Base-by-base conservation (phyloP, 179 eudicot genomes). In the Beta macrorhiza region DNA sequence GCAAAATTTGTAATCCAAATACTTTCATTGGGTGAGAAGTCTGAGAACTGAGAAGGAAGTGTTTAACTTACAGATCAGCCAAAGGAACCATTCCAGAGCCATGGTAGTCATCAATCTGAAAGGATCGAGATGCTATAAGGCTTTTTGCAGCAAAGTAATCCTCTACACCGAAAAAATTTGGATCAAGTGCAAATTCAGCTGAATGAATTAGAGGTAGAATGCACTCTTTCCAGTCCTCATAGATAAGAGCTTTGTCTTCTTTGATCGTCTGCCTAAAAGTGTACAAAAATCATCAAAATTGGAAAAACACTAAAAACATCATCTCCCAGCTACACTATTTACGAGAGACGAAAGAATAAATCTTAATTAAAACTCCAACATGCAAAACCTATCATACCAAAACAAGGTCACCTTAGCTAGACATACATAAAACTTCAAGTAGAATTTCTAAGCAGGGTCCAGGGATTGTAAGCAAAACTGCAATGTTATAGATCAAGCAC, bases 11-110 rank as follows among this genome's bases (percentile, higher is more conserved):
- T 44, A 73, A 55, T 45, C 17, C 8, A 67, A 15, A 75, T 55
- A 59, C 22, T 29, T 8, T 17, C 56, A 79, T 37, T 17, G 56
- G 74, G 62, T 1, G 37, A 70, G 32, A 29, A 29, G 32, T 29
- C 32, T 29, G 32, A 29, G 49, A 57, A 67, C 72, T 1, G 22
- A 70, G 49, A 57, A 67, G 75, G 25, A 74, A n/a, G 56, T 5
- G 67, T 22, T 3, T 11, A 13, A 88, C 97, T 88, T 88, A 92
- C 93, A 96, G 92, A 87, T 96, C 99, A 32, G 99, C 98, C 82
- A 96, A 78, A 57, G 99, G 99, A 87, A 94, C 99, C 99, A 96
- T 92, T 65, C 98, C 99, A 73, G 29, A 82, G 72, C 98, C 99
- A 84, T 92, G 90, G 69, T 89, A 92, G 37, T 92, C 98, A 88